Base-by-base conservation (phyloP, 164 flowering plant genomes). In the Liquidambar formosana region DNA sequence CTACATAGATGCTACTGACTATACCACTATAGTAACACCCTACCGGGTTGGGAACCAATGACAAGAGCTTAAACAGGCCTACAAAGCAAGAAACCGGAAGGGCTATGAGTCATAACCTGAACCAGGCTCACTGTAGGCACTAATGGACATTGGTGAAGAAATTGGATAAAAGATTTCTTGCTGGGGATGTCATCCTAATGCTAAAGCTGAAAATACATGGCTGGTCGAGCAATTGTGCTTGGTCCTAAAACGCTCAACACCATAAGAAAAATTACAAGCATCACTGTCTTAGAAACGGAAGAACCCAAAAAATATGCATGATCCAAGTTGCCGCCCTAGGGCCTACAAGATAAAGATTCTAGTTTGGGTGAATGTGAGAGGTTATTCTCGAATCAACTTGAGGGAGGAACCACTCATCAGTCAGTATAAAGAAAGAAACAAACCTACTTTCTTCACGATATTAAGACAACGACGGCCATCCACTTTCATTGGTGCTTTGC, bases 371-470 rank as follows among this genome's bases (percentile, higher is more conserved):
- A n/a, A 59, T 9, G 8, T 19, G 69, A 14, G 23, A 45, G 53
- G 60, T 68, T 68, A 65, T 49, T 68, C n/a, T n/a, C n/a, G n/a
- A 21, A 14, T 58, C 67, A 53, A 70, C 46, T 45, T 38, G 75
- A 33, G 66, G 65, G 47, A 14, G 9, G 9, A 51, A 9, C 46
- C 16, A 8, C 58, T 47, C 61, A 27, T 47, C 61, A 5, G 6
- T 19, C 54, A 26, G 1, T 43, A 23, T 47, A 38, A 41, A 63
- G 53, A 63, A 52, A 70, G 25, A 54, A 73, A 64, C 64, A 68
- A 48, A 48, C 15, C 58, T 18, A 38, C 65, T 47, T 73, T 62
- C 43, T 33, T 25, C 60, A 13, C 12, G 16, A 53, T 44, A 71
- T 66, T 61, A 72, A 72, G 66, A 66, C 19, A 44, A 44, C 5